Evolutionary conservation across 2,329 filamentous ascomycete genomes (phyloP), one percentile per base, ranked within the genome.

Genomic region (Orbilia blumenaviensis): DNA sequence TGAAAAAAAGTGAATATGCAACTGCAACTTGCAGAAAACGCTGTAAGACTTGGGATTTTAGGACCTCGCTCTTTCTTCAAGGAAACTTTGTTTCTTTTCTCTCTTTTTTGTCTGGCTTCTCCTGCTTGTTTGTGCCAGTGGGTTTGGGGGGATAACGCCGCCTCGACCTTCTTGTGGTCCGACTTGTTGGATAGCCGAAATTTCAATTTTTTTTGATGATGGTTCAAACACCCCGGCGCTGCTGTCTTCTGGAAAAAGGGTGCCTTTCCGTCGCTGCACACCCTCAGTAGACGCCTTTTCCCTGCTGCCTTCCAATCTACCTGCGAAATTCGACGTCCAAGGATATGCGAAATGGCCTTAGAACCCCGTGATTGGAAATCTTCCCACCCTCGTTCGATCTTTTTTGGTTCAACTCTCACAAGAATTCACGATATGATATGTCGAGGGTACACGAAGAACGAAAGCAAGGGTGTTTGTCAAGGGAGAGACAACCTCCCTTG

Each of bases 101-200:
- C 62, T 61, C n/a, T 34, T 74, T 38, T 52, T 46, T 29, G 10
- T 32, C 25, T 34, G 32, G 41, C 8, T 56, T 64, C 67, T 72
- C 66, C 56, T 71, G 18, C 66, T 72, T 58, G 67, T 72, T 72
- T 66, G 48, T 44, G 46, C 62, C 58, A 64, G 58, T 66, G 48
- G 29, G 60, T 72, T 58, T 64, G 46, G 58, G 48, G 61, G 46
- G 66, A 62, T 66, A 48, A 75, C 62, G 63, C 54, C 71, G 71
- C 63, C 63, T 67, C 71, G 71, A 75, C 71, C 42, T 75, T 75
- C 54, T 75, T 12, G 56, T 38, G 71, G 52, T 67, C 56, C 61
- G 48, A 75, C 71, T 75, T 68, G 63, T 44, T 75, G 63, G 71
- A 68, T 75, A 75, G 63, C 69, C 71, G 71, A 75, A 68, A 75